These are phyloP conservation scores for Trametes sanguinea DNA, from an alignment of 768 basidiomycete species.

Conservation along the genomic window DNA sequence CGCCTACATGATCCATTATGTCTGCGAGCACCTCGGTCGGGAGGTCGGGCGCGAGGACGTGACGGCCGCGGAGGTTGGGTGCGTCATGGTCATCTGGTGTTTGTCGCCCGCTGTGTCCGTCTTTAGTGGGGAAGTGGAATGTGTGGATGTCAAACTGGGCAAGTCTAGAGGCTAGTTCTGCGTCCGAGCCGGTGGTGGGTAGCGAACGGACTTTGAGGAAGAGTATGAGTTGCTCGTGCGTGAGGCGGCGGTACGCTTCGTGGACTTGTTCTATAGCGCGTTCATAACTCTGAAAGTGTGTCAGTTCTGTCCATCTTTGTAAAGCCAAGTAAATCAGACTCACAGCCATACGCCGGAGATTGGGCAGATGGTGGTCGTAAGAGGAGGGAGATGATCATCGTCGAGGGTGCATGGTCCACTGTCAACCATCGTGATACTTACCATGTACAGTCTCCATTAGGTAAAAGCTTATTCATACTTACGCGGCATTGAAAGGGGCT, in stretches of 20 bases:
- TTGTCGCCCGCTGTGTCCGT: constrained; percentile 4
- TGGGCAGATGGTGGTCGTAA: not conserved
- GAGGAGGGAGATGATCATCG: not conserved
- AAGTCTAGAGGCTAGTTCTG: constrained; percentile 69
- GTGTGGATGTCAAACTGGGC: constrained; percentile 75
- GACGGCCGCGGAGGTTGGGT: constrained; percentile 31
- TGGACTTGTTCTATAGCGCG: constrained; percentile 47
- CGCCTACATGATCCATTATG: constrained; percentile 75
- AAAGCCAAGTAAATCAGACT: not conserved
- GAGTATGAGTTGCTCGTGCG: constrained; percentile 66
- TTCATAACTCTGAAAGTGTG: constrained; percentile 27
- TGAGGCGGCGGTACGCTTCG: constrained; percentile 69
- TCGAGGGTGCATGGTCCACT: not conserved
- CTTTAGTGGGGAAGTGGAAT: constrained; percentile 52
- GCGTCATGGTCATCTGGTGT: constrained; percentile 20
- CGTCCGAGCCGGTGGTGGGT: constrained; percentile 61
- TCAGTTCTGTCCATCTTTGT: no score
- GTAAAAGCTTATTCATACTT: no score
- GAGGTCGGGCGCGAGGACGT: constrained; percentile 52
- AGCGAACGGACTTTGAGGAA: constrained; percentile 75
- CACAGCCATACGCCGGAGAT: constrained; percentile 26
- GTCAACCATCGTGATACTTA: no score
- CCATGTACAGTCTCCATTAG: no score
- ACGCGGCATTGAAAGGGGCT: no score
- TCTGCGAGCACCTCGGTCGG: constrained; percentile 77